Base-by-base conservation (phyloP, 2,329 filamentous ascomycete genomes). In the Botryotinia calthae region DNA sequence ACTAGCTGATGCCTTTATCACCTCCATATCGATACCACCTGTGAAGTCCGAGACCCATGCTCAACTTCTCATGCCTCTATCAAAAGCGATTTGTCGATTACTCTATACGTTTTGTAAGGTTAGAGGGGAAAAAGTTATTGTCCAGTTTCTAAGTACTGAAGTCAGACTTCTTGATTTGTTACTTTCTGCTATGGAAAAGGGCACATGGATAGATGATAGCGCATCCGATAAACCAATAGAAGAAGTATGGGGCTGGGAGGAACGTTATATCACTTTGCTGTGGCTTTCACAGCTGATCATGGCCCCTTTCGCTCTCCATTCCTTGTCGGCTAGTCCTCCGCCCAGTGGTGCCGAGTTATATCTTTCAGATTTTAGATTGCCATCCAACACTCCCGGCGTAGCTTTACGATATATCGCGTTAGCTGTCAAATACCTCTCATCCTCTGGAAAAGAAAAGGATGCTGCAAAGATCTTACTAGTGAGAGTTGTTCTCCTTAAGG, bases 31-130 rank as follows among this genome's bases (percentile, higher is more conserved):
- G 83, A 66, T 81, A 83, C 80, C 83, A 81, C 76, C 81, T 81
- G 80, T 56, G 74, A 83, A 79, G 79, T 79, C 73, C n/a, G 70
- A 61, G 51, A 71, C 40, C 77, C 81, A 59, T 79, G 77, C 40
- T 69, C 78, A 64, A 76, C 79, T 79, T 6, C 72, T 81, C n/a
- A 70, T 79, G 54, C 77, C 82, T 67, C 6, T 83, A 61, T 78
- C 81, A 14, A 81, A 87, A 74, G 94, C 93, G 7, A 90, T 97
- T 72, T 93, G 91, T 81, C 89, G 87, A 75, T 85, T 98, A 2
- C 82, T 99, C 51, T 98, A 98, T 81, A 91, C 91, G 0, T 91
- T 99, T 74, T 98, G 94, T 86, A 99, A 99, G 83, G 91, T 98
- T 68, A 89, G 96, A 70, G 95, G 96, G 37, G 91, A 96, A 80